Evolutionary conservation across 352 stramenopile species (phyloP), one percentile per base, ranked within the genome.

Genomic region (Pythium myriotylum): DNA sequence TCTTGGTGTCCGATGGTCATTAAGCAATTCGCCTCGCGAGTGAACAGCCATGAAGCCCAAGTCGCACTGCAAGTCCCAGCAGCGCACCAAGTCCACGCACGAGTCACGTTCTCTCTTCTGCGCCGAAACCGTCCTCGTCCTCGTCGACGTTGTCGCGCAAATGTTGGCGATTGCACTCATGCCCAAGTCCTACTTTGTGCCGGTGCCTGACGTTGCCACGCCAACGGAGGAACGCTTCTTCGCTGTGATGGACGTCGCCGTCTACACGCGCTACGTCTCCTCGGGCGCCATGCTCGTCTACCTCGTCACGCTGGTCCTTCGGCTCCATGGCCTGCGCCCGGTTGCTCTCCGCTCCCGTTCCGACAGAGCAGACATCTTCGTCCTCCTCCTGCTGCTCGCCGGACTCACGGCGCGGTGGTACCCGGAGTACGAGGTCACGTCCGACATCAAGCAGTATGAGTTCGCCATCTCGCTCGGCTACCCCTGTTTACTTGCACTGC

Each of bases 81-180:
- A n/a, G n/a, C n/a, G n/a, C n/a, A n/a, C n/a, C n/a, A n/a, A n/a
- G n/a, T n/a, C n/a, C n/a, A n/a, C n/a, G n/a, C n/a, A n/a, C n/a
- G n/a, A n/a, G n/a, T n/a, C n/a, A n/a, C n/a, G n/a, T n/a, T n/a
- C n/a, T n/a, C n/a, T n/a, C n/a, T 63, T 94, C 54, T 85, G 84
- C 68, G 81, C 77, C 52, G 83, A 94, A 63, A 89, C 84, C 4
- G 89, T 94, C 48, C 76, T 78, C 59, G 74, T 94, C 20, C 93
- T 93, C 53, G 57, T 93, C 45, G 86, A 95, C 73, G 94, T 95
- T 50, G 84, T 93, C 48, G 77, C 86, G 37, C 86, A 95, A 66
- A 67, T 94, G 39, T 55, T 94, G 32, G 76, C 84, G 48, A 76
- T 95, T 45, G 87, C 86, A 48, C 94, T 37, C 48, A 24, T 41